These are phyloP conservation scores for Cicer arietinum DNA, from an alignment of 306 rosid species.

Conservation along the genomic window DNA sequence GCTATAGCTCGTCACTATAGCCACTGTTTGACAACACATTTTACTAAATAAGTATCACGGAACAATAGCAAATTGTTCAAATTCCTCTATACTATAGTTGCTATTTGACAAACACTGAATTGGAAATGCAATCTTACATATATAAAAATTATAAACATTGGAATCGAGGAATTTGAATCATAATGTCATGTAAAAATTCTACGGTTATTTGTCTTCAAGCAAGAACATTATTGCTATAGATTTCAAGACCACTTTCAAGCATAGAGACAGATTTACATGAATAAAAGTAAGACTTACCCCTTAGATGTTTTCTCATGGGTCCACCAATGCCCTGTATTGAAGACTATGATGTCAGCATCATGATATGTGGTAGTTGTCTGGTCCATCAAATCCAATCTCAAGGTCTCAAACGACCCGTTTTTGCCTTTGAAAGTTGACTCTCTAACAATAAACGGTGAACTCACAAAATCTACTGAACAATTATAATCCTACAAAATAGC, in stretches of 20 bases:
- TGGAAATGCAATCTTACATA: conserved; percentile 23
- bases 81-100: too few relatives aligned
- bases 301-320: conserved; percentile 93
- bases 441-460: conserved; percentile 85
- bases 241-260: conserved; percentile 28
- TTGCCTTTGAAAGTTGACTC: conserved; percentile 67
- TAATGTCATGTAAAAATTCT: neutral
- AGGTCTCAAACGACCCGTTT: conserved; percentile 75
- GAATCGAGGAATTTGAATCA: conserved; percentile 5
- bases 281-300: conserved; percentile 62
- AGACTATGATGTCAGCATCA: conserved; percentile 84
- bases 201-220: conserved; percentile 22
- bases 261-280: conserved; percentile 27
- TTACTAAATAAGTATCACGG: too few relatives aligned
- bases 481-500: conserved; percentile 72
- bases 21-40: too few relatives aligned
- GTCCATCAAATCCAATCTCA: conserved; percentile 95
- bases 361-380: conserved; percentile 63
- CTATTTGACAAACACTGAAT: neutral
- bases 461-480: conserved; percentile 86
- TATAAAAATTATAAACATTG: neutral
- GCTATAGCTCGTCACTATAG: too few relatives aligned
- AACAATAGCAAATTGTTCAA: too few relatives aligned
- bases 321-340: conserved; percentile 99
- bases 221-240: conserved; percentile 25